These are phyloP conservation scores for Colletotrichum simmondsii DNA, from an alignment of 2,329 filamentous ascomycete species.

Conservation along the genomic window DNA sequence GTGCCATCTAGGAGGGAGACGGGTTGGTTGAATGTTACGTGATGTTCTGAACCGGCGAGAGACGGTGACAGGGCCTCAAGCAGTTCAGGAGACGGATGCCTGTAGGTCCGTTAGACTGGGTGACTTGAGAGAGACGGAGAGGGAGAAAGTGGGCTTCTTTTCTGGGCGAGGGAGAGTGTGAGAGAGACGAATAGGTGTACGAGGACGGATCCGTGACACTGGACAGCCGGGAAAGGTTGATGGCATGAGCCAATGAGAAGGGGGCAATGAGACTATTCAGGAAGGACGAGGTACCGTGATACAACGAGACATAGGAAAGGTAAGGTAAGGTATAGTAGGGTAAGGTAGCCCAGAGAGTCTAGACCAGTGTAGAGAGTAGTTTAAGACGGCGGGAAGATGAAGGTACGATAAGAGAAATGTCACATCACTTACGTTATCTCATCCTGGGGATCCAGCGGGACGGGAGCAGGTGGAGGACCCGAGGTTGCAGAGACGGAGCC, in stretches of 20 bases:
- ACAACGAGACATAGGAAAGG: conserved; percentile 12
- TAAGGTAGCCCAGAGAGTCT: background rate
- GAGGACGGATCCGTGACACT: background rate
- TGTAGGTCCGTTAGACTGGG: conserved; percentile 12
- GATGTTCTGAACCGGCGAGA: conserved; percentile 31
- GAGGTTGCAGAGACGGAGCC: conserved; percentile 21
- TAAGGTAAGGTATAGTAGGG: background rate
- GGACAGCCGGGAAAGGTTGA: background rate
- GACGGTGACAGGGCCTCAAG: conserved; percentile 34
- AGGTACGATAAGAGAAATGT: background rate
- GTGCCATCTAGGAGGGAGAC: conserved; percentile 50
- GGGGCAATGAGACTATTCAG: background rate
- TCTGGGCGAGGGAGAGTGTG: background rate
- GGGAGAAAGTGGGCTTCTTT: background rate
- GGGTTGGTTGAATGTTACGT: conserved; percentile 27
- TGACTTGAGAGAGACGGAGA: background rate
- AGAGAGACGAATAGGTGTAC: background rate
- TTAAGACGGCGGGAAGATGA: background rate
- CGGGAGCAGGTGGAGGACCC: conserved; percentile 17
- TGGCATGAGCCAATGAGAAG: conserved; percentile 6
- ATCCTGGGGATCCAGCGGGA: conserved; percentile 33
- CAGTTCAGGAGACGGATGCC: conserved; percentile 34
- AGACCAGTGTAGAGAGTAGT: background rate
- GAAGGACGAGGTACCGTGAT: background rate
- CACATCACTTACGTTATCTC: conserved; percentile 33